Evolutionary conservation across 73 alveolate genomes (phyloP), one percentile per base, ranked within the genome.

Genomic region (Paramecium sonneborni): DNA sequence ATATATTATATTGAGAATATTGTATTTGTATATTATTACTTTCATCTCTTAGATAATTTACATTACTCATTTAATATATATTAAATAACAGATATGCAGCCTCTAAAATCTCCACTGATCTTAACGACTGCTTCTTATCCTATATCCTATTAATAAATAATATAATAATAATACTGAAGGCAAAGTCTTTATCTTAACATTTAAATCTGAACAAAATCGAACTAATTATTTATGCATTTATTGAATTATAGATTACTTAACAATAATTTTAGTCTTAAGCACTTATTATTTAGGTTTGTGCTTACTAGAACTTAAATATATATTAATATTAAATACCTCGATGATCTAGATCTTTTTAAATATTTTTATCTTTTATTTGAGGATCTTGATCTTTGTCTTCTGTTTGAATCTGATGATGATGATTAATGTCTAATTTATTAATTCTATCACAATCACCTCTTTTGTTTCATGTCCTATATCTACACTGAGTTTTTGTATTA

Each of bases 401-500:
- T 72, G 8, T 72, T 18, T 20, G 86, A 72, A 35, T 34, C 20
- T 6, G 86, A 72, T 1, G 86, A 72, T 10, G 41, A 35, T 15
- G 86, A 35, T 3, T 41, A 41, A 5, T 72, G 32, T 72, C 86
- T 72, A 72, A n/a, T 34, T 62, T 23, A 62, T 72, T 72, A 72
- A 72, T 23, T 20, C 21, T 72, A 12, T 15, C 21, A 38, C 35
- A 28, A 1, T 10, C 12, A 72, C 57, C 67, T 72, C 57, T 38
- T 72, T 72, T 72, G 8, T 32, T 37, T 41, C 38, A 72, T 20
- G 32, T 32, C 86, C 0, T 79, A 32, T 21, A 30, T 5, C 30
- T 70, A 15, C 15, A 88, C 90, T 23, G 89, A 88, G 21, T 88
- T 88, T 30, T 88, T 88, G 38, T 69, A 88, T 88, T 88, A 21